Evolutionary conservation across 179 eudicot genomes (phyloP).

Genomic region (Carnegiea gigantea): DNA sequence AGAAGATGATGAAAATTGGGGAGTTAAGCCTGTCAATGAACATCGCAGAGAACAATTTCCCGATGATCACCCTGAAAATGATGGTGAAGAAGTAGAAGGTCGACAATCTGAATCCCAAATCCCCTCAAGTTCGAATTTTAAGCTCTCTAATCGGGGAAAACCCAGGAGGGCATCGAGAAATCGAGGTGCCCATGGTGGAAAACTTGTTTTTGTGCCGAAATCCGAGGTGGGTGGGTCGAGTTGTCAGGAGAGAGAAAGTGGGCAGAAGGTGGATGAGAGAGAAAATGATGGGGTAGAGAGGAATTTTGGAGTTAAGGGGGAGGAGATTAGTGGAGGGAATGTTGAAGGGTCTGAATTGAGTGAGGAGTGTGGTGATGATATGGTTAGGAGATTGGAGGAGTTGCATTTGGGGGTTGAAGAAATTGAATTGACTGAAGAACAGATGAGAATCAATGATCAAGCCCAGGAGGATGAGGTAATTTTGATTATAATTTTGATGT

Average conservation of each 20-base stretch:
- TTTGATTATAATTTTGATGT: neutral
- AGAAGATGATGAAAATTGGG: constrained; percentile 18
- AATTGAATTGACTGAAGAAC: constrained; percentile 56
- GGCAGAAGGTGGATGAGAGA: constrained; percentile 23
- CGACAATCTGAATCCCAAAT: constrained; percentile 7
- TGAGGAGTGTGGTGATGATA: constrained; percentile 33
- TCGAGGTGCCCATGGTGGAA: constrained; percentile 26
- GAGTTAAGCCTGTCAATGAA: constrained; percentile 27
- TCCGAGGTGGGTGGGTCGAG: constrained; percentile 37
- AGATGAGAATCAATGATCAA: constrained; percentile 64
- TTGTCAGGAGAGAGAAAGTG: constrained; percentile 17
- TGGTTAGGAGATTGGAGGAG: constrained; percentile 45
- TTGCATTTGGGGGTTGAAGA: constrained; percentile 48
- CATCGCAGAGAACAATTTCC: neutral
- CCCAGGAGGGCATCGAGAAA: constrained; percentile 27
- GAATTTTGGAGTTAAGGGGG: constrained; percentile 20
- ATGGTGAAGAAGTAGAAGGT: constrained; percentile 3
- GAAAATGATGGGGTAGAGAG: constrained; percentile 26
- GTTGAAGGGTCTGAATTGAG: constrained; percentile 20
- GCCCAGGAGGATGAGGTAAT: constrained; percentile 89
- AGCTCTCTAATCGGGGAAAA: constrained; percentile 25
- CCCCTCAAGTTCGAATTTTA: constrained; percentile 10
- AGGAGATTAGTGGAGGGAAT: constrained; percentile 9
- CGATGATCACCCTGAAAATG: neutral
- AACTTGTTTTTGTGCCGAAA: constrained; percentile 22